Evolutionary conservation across 257 asterid species (phyloP).

Genomic region (Solanum ahanhuiri): DNA sequence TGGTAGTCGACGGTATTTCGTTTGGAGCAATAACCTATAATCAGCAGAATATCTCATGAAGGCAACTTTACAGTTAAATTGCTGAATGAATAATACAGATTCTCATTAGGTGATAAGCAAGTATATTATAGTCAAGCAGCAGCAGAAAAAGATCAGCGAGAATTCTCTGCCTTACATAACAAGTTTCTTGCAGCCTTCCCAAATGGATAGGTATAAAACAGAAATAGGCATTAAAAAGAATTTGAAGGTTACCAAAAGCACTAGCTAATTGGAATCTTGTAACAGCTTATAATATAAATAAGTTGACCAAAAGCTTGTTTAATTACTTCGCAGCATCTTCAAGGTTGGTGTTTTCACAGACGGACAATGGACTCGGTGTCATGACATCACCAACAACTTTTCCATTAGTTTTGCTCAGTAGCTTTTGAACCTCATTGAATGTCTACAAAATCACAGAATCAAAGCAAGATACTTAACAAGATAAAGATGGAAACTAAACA

Average conservation of each 20-base stretch:
- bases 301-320: not conserved
- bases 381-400: conserved; percentile 81
- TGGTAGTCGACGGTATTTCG: conserved; percentile 82
- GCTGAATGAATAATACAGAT: not conserved
- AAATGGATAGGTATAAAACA: not conserved
- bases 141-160: not conserved
- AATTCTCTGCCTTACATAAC: not conserved
- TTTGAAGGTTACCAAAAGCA: not conserved
- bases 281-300: not conserved
- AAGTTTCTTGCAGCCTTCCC: not conserved
- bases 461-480: conserved; percentile 4
- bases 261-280: not conserved
- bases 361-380: conserved; percentile 70
- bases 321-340: conserved; percentile 85
- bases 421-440: conserved; percentile 75
- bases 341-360: conserved; percentile 67
- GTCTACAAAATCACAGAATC: conserved; percentile 26
- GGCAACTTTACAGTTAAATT: not conserved
- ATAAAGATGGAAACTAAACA: not conserved
- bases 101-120: not conserved
- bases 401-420: conserved; percentile 71
- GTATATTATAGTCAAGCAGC: not conserved
- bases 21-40: conserved; percentile 63
- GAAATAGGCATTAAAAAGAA: not conserved
- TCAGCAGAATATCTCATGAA: not conserved